Conservation (phyloP, 1,139 yeast species). For the Scheffersomyces lignicola region DNA sequence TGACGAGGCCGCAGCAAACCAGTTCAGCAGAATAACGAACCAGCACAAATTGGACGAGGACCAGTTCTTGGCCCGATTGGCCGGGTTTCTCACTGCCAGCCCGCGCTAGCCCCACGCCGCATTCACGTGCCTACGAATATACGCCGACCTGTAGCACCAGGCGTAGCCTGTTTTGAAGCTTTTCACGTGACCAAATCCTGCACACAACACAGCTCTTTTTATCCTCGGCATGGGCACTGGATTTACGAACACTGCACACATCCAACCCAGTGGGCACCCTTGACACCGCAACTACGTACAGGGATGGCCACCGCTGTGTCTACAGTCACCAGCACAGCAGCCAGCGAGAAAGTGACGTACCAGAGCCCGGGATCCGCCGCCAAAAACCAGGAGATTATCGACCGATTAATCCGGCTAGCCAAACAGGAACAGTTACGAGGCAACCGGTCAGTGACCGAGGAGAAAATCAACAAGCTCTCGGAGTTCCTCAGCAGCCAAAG, state of each 20-base stretch:
- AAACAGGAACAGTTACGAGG: slow-evolving; percentile 35
- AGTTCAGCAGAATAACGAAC: neutral
- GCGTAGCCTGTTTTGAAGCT: too few species aligned
- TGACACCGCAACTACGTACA: too few species aligned
- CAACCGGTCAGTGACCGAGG: slow-evolving; percentile 33
- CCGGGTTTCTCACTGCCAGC: slow-evolving; percentile 1
- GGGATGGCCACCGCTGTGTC: slow-evolving; percentile 2
- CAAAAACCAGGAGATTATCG: slow-evolving; percentile 20
- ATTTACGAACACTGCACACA: too few species aligned
- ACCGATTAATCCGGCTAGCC: slow-evolving; percentile 29
- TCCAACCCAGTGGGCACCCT: too few species aligned
- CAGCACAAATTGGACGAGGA: slow-evolving; percentile 2
- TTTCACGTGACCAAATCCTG: too few species aligned
- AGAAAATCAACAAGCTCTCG: slow-evolving; percentile 29
- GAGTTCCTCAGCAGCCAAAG: slow-evolving; percentile 16
- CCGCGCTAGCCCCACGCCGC: too few species aligned
- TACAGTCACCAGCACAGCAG: neutral
- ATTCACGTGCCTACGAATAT: too few species aligned
- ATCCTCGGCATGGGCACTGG: too few species aligned
- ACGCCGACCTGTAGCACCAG: too few species aligned
- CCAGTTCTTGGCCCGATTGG: slow-evolving; percentile 1
- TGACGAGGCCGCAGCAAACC: neutral
- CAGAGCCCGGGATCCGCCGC: slow-evolving; percentile 7
- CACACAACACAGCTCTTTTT: too few species aligned
- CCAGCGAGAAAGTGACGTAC: slow-evolving; percentile 5